Base-by-base conservation (phyloP, 805 yeast genomes). In the Tetrapisispora nanseiensis region DNA sequence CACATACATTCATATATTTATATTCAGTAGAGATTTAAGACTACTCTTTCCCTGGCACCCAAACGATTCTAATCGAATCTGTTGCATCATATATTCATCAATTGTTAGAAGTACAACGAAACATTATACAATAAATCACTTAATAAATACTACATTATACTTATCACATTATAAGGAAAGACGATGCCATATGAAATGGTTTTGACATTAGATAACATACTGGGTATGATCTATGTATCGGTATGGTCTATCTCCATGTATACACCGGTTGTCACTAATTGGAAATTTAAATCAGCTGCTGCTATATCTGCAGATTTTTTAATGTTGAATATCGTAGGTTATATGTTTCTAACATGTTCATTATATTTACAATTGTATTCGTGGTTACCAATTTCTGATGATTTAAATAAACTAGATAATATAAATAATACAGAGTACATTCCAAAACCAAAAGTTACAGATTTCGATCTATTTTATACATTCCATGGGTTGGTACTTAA, bases 231-330 rank as follows among this genome's bases (percentile, higher is more conserved):
- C 0, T 67, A 68, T 47, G 70, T 67, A 2, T 27, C 56, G 4
- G 66, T 68, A 38, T 69, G 73, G 73, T 60, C 77, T 13, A 42
- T 72, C 1, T 71, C 79, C 2, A 70, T 70, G 55, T 75, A 75
- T 46, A 76, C 79, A 4, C 70, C 75, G 2, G 41, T 75, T 6
- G 31, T 64, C 7, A 56, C 71, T 8, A 72, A 72, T 46, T 64
- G 62, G 49, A 55, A 48, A 22, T 55, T 65, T 13, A 58, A 54
- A 40, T 65, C 74, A 0, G 60, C 78, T 0, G 73, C 71, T 40
- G 77, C 78, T 0, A 52, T 75, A 2, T 75, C 80, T 0, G 48
- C 67, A 3, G 81, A 75, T 47, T 73, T 67, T 44, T 54, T 71
- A 3, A 55, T 66, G 20, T 45, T 75, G 37, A 75, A 74, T 48